Evolutionary conservation across 2,329 filamentous ascomycete species (phyloP), one percentile per base, ranked within the genome.

Genomic region (Pestalotiopsis sp.): DNA sequence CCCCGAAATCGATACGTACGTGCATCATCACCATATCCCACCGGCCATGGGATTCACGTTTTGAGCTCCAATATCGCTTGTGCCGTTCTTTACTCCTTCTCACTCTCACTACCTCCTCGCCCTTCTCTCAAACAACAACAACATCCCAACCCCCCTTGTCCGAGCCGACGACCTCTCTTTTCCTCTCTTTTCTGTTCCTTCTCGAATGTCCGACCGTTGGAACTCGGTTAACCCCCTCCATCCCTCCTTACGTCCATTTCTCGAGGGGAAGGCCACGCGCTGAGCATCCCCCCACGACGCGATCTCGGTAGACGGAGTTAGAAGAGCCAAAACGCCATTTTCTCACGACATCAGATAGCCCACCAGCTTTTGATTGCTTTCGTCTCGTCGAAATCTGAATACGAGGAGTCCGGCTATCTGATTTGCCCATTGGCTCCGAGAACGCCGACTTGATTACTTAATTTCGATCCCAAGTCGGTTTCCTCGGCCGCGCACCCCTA

Each of bases 361-460:
- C 13, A 36, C 36, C 38, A 36, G 25, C 38, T 14, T n/a, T 61
- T 38, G 5, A n/a, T 31, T n/a, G 20, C 56, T 31, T 38, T 61
- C 58, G 23, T 52, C 45, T 20, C 38, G 20, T 27, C 57, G 14
- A 27, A 25, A n/a, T 23, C 27, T 25, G 57, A 25, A 6, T 13
- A 27, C 27, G 23, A 31, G 23, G 23, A 17, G 2, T 52, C 57
- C 23, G 14, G 20, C 57, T 59, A 11, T 59, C 23, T 59, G 27
- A 59, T 59, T 59, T 59, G 27, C 25, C 23, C 27, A 59, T 59
- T 38, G 45, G 64, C 61, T 63, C 66, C 59, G 39, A 36, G 20
- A 14, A 61, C 59, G 25, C 59, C 59, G 27, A 61, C 31, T 31
- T 61, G 36, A 61, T 61, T 61, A 20, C 59, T 61, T 20, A 36